Conservation (phyloP, 768 basidiomycete species). For the Hirschioporus abietinus region DNA sequence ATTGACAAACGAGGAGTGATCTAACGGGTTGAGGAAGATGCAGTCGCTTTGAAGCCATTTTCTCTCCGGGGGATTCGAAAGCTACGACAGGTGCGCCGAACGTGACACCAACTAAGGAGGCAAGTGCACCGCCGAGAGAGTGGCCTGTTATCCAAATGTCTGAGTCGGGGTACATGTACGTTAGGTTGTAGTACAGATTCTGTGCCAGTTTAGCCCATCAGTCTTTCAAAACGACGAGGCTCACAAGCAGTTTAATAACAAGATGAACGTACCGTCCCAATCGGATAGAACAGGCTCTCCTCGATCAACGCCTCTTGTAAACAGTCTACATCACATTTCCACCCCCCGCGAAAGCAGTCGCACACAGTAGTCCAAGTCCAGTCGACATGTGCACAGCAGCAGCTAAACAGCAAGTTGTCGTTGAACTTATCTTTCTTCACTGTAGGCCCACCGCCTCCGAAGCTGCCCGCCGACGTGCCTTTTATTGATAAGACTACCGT, state of each 20-base stretch:
- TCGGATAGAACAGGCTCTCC: conserved; percentile 84
- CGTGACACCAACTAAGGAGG: conserved; percentile 78
- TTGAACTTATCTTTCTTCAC: conserved; percentile 88
- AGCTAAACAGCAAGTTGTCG: conserved; percentile 89
- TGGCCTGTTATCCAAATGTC: conserved; percentile 87
- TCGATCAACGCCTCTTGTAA: conserved; percentile 68
- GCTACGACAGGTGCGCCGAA: conserved; percentile 86
- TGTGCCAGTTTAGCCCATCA: conserved; percentile 24
- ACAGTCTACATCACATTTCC: conserved; percentile 79
- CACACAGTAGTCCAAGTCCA: conserved; percentile 96
- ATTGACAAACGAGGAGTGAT: conserved; percentile 6
- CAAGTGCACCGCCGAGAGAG: conserved; percentile 67
- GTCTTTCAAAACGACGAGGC: too few species aligned
- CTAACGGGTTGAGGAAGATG: conserved; percentile 83
- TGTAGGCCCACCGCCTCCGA: conserved; percentile 80
- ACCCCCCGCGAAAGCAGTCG: conserved; percentile 75
- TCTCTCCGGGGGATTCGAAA: conserved; percentile 88
- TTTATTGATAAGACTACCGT: conserved; percentile 89
- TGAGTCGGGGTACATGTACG: conserved; percentile 86
- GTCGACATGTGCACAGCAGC: conserved; percentile 89
- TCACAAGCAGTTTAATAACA: too few species aligned
- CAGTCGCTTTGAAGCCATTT: conserved; percentile 68
- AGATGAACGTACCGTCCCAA: conserved; percentile 65
- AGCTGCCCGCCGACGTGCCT: conserved; percentile 77
- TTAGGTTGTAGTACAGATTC: conserved; percentile 93